These are phyloP conservation scores for Cytospora chrysosperma DNA, from an alignment of 2,329 filamentous ascomycete species.

Conservation along the genomic window DNA sequence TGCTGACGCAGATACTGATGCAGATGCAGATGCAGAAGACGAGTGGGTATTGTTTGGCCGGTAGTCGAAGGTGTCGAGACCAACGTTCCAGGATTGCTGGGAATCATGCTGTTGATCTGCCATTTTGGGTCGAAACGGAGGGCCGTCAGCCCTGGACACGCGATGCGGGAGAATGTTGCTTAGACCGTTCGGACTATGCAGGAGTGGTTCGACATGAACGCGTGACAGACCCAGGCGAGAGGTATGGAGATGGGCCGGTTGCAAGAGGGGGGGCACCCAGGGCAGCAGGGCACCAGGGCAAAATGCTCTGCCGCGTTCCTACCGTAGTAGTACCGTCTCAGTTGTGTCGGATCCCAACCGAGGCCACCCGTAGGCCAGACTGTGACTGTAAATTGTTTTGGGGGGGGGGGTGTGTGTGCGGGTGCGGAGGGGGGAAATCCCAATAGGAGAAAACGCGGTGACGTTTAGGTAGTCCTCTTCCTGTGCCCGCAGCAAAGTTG, in stretches of 20 bases:
- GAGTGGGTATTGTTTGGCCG: conserved; percentile 20
- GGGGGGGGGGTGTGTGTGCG: neutral
- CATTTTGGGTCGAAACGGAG: conserved; percentile 29
- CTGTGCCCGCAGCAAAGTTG: neutral
- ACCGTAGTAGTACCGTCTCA: neutral
- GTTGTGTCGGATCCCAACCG: conserved; percentile 14
- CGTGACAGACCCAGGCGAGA: conserved; percentile 29
- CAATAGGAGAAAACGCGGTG: neutral
- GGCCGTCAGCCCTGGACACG: conserved; percentile 1
- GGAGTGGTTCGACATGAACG: conserved; percentile 37
- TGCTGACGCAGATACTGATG: conserved; percentile 16
- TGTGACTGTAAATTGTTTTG: neutral
- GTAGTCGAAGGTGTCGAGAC: conserved; percentile 23
- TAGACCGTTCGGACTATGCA: conserved; percentile 36
- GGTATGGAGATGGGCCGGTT: conserved; percentile 25
- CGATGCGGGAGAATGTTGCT: conserved; percentile 18
- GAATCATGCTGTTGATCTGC: conserved; percentile 31
- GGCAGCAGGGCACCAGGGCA: too few relatives aligned
- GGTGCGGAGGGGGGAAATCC: neutral
- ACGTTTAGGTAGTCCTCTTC: neutral
- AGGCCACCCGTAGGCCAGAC: neutral
- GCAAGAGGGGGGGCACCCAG: conserved; percentile 2
- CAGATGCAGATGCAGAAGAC: conserved; percentile 18
- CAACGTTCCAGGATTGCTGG: conserved; percentile 21
- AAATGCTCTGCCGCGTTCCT: neutral